Conservation (phyloP, 257 asterid species). For the Plantago ovata region DNA sequence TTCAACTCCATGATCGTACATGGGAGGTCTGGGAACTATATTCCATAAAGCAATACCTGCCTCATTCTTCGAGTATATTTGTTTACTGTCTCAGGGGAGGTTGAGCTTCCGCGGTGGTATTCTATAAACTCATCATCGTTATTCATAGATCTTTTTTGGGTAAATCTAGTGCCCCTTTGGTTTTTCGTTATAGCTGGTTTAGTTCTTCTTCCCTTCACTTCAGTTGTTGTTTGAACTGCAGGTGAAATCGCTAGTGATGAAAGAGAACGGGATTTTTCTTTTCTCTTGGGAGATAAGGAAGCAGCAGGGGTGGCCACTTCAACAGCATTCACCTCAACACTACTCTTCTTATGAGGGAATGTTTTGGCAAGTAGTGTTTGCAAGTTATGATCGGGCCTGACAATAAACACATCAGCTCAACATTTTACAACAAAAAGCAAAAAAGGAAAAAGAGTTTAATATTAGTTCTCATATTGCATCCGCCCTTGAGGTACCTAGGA, state of each 20-base stretch:
- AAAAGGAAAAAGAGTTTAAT: no score
- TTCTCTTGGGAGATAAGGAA: conserved; percentile 49
- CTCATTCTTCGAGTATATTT: conserved; percentile 48
- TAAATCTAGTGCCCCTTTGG: conserved; percentile 33
- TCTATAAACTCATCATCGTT: conserved; percentile 30
- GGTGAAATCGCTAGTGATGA: conserved; percentile 63
- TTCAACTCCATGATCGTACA: conserved; percentile 8
- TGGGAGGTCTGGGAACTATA: conserved; percentile 6
- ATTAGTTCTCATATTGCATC: no score
- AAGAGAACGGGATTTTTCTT: conserved; percentile 44
- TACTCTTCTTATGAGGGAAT: conserved; percentile 44
- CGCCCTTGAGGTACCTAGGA: no score
- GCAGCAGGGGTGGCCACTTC: conserved; percentile 37
- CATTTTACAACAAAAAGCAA: no score
- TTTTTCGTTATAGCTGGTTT: conserved; percentile 33
- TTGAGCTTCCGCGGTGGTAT: conserved; percentile 49
- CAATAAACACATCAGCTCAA: conserved; percentile 13
- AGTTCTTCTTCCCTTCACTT: conserved; percentile 54
- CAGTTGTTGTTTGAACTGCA: conserved; percentile 39
- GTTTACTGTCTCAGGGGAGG: conserved; percentile 57
- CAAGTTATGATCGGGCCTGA: conserved; percentile 56
- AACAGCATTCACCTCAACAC: conserved; percentile 36
- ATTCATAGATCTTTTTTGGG: conserved; percentile 44
- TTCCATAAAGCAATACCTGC: conserved; percentile 63
- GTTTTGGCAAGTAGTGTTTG: conserved; percentile 50